Evolutionary conservation across 2,329 filamentous ascomycete species (phyloP).

Genomic region (Fusarium euwallaceae): DNA sequence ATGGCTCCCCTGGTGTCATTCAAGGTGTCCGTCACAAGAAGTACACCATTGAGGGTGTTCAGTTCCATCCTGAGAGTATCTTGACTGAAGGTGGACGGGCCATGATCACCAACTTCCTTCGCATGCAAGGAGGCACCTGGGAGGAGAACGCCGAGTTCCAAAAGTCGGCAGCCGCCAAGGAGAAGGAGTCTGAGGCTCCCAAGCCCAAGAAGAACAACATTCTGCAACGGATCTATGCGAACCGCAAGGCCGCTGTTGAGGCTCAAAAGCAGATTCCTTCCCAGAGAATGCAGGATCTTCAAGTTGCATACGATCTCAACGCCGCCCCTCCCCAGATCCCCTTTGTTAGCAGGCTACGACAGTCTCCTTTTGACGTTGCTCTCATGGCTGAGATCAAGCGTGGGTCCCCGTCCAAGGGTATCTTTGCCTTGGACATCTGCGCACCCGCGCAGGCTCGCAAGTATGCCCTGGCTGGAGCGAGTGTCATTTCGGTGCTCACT

Average conservation of each 20-base stretch:
- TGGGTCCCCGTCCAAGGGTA: conserved; percentile 94
- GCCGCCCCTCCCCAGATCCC: conserved; percentile 86
- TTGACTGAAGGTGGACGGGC: conserved; percentile 87
- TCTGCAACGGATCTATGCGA: conserved; percentile 89
- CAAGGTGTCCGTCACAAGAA: conserved; percentile 97
- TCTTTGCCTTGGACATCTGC: conserved; percentile 88
- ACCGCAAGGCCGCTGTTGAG: conserved; percentile 80
- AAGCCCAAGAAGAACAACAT: conserved; percentile 81
- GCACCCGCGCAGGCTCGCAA: conserved; percentile 91
- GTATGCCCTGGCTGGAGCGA: conserved; percentile 94
- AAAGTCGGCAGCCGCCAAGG: conserved; percentile 53
- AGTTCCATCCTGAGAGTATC: conserved; percentile 98
- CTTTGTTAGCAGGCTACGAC: conserved; percentile 82
- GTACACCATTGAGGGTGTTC: conserved; percentile 91
- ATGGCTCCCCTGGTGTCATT: conserved; percentile 86
- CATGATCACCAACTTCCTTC: conserved; percentile 94
- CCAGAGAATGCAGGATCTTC: conserved; percentile 83
- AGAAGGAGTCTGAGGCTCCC: conserved; percentile 43
- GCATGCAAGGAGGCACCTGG: conserved; percentile 92
- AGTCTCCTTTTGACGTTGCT: conserved; percentile 89
- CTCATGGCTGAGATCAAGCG: conserved; percentile 98
- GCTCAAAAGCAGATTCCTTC: conserved; percentile 89
- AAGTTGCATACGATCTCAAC: conserved; percentile 87
- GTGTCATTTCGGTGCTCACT: conserved; percentile 97
- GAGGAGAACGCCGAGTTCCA: conserved; percentile 77